These are phyloP conservation scores for Xanthoparmelia taractica DNA, from an alignment of 495 filamentous ascomycete genomes.

Conservation along the genomic window DNA sequence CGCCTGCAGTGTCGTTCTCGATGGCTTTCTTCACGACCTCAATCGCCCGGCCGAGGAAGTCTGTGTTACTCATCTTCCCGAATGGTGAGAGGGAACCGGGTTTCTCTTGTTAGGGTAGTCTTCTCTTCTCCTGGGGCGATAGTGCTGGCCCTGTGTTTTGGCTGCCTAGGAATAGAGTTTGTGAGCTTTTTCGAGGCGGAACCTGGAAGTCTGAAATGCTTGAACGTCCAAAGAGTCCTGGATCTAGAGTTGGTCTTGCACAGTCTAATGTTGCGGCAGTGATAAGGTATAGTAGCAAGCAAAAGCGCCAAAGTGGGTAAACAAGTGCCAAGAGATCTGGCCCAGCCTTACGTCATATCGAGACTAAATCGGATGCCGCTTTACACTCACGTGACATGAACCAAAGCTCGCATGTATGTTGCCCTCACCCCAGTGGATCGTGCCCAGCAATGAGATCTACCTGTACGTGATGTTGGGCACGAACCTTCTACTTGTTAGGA, in stretches of 20 bases:
- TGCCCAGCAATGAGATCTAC: too few relatives aligned
- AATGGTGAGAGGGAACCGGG: slow-evolving; percentile 13
- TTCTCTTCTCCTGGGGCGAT: background rate
- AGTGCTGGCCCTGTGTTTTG: background rate
- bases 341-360: too few relatives aligned
- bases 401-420: too few relatives aligned
- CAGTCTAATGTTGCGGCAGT: background rate
- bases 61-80: slow-evolving; percentile 82
- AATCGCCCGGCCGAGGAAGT: slow-evolving; percentile 94
- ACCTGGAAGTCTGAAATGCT: background rate
- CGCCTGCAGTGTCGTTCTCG: slow-evolving; percentile 86
- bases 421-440: too few relatives aligned
- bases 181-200: background rate
- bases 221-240: background rate
- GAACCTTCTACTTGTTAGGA: too few relatives aligned
- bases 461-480: too few relatives aligned
- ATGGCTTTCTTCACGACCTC: slow-evolving; percentile 94
- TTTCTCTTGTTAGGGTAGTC: background rate
- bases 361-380: too few relatives aligned
- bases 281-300: background rate
- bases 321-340: slow-evolving; percentile 3
- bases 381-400: too few relatives aligned
- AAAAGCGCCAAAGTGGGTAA: background rate
- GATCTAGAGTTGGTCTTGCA: background rate
- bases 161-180: background rate